phyloP scores from a whole-genome alignment of 306 rosid species.

The Prunus mongolica region DNA sequence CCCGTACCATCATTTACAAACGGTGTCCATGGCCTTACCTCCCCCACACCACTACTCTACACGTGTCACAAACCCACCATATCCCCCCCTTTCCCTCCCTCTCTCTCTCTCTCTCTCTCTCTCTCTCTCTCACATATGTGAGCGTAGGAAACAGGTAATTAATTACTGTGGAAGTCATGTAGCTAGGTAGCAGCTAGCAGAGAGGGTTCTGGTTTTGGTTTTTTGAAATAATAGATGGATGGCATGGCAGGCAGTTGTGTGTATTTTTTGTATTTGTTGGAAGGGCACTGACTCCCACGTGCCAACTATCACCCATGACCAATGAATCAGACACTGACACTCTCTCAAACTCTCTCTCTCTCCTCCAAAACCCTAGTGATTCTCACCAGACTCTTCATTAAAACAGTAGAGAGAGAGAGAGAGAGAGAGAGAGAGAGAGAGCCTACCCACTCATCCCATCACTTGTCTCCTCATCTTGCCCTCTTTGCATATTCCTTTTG shows the following conservation, averaged over 20 bases:
- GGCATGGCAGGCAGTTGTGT: neutral
- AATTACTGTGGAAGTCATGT: neutral
- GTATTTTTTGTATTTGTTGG: neutral
- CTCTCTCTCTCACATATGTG: neutral
- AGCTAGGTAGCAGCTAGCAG: neutral
- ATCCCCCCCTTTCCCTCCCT: neutral
- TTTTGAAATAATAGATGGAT: neutral
- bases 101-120: neutral
- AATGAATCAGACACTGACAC: slow-evolving; percentile 16
- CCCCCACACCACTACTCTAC: neutral
- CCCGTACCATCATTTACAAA: slow-evolving; percentile 19
- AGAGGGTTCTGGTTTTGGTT: neutral
- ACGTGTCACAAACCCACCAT: slow-evolving; percentile 18
- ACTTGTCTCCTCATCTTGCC: slow-evolving; percentile 14
- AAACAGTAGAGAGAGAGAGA: slow-evolving; percentile 7
- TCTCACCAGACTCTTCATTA: slow-evolving; percentile 32
- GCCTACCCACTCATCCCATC: neutral
- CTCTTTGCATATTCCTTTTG: slow-evolving; percentile 56
- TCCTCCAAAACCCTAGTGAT: neutral
- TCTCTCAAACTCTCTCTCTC: neutral
- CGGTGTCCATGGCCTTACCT: slow-evolving; percentile 5
- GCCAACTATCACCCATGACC: slow-evolving; percentile 17
- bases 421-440: neutral
- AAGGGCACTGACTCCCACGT: slow-evolving; percentile 52
- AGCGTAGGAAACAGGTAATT: neutral